phyloP scores from a whole-genome alignment of 768 basidiomycete genomes.

The Leccinum longicurvipes region DNA sequence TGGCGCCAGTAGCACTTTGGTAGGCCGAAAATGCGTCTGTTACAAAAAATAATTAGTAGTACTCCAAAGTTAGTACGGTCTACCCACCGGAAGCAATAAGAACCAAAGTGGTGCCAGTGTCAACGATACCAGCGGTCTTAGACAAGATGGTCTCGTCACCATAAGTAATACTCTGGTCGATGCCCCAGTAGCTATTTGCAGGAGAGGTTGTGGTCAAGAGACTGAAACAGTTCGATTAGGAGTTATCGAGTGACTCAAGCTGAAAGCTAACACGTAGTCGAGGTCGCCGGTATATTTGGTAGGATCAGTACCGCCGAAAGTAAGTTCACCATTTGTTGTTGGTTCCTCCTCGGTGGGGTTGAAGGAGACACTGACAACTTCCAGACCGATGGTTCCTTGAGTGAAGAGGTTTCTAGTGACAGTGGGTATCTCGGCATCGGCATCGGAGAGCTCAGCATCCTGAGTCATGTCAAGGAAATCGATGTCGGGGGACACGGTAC shows the following conservation, averaged over 20 bases:
- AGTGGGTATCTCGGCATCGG: conserved; percentile 40
- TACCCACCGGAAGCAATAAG: conserved; percentile 42
- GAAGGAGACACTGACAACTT: conserved; percentile 51
- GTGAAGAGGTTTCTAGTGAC: conserved; percentile 55
- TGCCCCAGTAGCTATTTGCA: conserved; percentile 54
- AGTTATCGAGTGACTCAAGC: neutral
- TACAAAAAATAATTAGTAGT: neutral
- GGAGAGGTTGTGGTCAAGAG: conserved; percentile 47
- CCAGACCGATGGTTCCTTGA: conserved; percentile 37
- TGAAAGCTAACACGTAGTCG: conserved; percentile 36
- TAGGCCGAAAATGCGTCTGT: conserved; percentile 43
- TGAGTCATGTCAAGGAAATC: conserved; percentile 53
- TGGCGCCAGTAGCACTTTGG: conserved; percentile 43
- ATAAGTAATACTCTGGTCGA: conserved; percentile 53
- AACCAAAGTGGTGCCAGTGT: conserved; percentile 56
- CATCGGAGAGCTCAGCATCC: conserved; percentile 27
- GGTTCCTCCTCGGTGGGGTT: conserved; percentile 37
- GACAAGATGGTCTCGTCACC: conserved; percentile 45
- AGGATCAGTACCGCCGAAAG: conserved; percentile 43
- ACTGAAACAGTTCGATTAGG: conserved; percentile 23
- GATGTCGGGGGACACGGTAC: too few relatives aligned
- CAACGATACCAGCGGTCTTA: conserved; percentile 54
- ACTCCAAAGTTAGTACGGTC: neutral
- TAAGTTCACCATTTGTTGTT: conserved; percentile 47
- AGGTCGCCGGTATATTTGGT: conserved; percentile 35